These are phyloP conservation scores for Macrophomina phaseolina DNA, from an alignment of 2,329 filamentous ascomycete species.

Conservation along the genomic window DNA sequence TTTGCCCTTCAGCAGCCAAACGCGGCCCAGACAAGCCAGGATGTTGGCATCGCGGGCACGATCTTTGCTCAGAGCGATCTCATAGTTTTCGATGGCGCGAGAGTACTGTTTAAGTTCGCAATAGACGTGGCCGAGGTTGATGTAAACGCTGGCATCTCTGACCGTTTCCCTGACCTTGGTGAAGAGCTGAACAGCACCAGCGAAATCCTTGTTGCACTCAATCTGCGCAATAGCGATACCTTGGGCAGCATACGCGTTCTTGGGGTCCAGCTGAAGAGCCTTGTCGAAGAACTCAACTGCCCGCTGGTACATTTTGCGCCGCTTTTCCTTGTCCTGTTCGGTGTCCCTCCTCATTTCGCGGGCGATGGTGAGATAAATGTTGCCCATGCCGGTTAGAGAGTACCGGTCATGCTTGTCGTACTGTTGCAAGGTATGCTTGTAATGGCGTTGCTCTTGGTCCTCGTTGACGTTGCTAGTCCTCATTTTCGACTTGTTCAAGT, in stretches of 20 bases:
- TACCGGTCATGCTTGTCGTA: constrained; percentile 99
- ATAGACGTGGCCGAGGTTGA: constrained; percentile 94
- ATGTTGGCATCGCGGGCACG: constrained; percentile 79
- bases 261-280: constrained; percentile 89
- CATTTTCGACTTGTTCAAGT: constrained; percentile 87
- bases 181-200: constrained; percentile 82
- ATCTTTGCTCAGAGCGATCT: constrained; percentile 80
- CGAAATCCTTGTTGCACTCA: constrained; percentile 91
- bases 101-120: constrained; percentile 88
- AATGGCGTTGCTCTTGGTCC: constrained; percentile 89
- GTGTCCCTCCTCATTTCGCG: constrained; percentile 93
- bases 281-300: constrained; percentile 99
- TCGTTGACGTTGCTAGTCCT: constrained; percentile 79
- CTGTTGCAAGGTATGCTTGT: constrained; percentile 93
- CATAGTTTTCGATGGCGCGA: constrained; percentile 94
- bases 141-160: constrained; percentile 83
- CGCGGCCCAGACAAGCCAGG: constrained; percentile 83
- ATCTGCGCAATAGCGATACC: constrained; percentile 92
- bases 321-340: constrained; percentile 89
- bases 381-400: constrained; percentile 94
- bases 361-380: constrained; percentile 84
- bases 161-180: constrained; percentile 89
- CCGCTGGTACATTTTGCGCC: constrained; percentile 83
- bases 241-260: constrained; percentile 95
- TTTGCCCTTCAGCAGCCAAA: constrained; percentile 82